Evolutionary conservation across 2,329 filamentous ascomycete genomes (phyloP).

Genomic region (Paraconiothyrium sp.): DNA sequence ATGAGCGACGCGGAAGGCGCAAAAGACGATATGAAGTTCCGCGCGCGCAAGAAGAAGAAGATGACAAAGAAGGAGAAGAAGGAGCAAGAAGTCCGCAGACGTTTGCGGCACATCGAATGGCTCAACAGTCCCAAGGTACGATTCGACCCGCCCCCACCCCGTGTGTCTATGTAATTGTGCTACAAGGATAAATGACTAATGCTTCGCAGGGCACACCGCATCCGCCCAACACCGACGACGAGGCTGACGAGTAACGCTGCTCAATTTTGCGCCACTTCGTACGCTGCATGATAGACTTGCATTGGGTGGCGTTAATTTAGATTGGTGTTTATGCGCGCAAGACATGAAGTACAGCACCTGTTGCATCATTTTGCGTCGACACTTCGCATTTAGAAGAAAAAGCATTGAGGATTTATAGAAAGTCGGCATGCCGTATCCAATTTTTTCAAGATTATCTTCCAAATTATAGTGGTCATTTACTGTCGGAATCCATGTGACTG

Average conservation of each 20-base stretch:
- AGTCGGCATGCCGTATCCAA: background rate
- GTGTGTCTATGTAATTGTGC: background rate
- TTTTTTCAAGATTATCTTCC: background rate
- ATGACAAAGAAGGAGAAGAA: conserved; percentile 96
- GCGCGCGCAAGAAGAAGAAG: conserved; percentile 96
- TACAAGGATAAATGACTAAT: conserved; percentile 28
- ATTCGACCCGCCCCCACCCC: conserved; percentile 26
- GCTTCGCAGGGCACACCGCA: conserved; percentile 49
- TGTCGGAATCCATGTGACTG: background rate
- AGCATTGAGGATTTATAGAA: conserved; percentile 13
- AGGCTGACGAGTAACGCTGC: conserved; percentile 42
- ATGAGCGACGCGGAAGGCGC: conserved; percentile 88
- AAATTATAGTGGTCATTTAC: background rate
- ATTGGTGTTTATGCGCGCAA: conserved; percentile 15
- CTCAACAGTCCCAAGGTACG: conserved; percentile 73
- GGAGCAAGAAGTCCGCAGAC: conserved; percentile 86
- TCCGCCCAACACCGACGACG: conserved; percentile 53
- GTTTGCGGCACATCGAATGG: conserved; percentile 82
- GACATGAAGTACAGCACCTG: background rate
- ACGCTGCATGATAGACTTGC: conserved; percentile 21
- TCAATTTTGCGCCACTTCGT: conserved; percentile 16
- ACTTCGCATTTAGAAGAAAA: conserved; percentile 7
- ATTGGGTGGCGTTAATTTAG: conserved; percentile 34
- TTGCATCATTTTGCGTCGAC: background rate
- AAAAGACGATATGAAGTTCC: conserved; percentile 83